Conservation (phyloP, 1,284 basidiomycete genomes). For the Ustilago bromivora region DNA sequence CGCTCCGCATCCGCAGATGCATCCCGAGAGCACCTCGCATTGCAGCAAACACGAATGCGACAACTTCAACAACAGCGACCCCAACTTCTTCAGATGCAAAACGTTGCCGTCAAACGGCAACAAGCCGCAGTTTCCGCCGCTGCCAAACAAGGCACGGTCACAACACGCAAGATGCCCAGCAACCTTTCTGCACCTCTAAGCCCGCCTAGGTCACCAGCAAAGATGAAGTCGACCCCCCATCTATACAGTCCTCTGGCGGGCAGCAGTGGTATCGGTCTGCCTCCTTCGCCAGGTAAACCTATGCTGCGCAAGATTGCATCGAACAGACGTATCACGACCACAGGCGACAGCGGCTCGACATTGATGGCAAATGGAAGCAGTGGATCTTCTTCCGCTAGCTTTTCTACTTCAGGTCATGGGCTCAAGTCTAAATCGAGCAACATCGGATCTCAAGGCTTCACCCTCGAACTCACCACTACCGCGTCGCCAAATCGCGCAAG, state of each 20-base stretch:
- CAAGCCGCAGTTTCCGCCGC: slow-evolving; percentile 3
- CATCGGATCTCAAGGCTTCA: slow-evolving; percentile 22
- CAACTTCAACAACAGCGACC: slow-evolving; percentile 43
- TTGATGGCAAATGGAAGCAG: slow-evolving; percentile 12
- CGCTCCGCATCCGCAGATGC: slow-evolving; percentile 39
- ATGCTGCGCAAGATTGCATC: slow-evolving; percentile 51
- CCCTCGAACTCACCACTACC: slow-evolving; percentile 40
- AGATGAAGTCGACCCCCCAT: slow-evolving; percentile 58
- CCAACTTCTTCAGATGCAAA: slow-evolving; percentile 37
- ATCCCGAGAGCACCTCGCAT: slow-evolving; percentile 24
- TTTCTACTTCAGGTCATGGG: slow-evolving; percentile 19
- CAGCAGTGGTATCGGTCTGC: slow-evolving; percentile 6
- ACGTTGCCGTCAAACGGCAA: slow-evolving; percentile 9
- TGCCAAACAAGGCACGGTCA: slow-evolving; percentile 14
- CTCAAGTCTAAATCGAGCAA: slow-evolving; percentile 20
- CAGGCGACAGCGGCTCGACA: neutral
- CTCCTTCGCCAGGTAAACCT: slow-evolving; percentile 26
- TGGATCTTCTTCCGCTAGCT: slow-evolving; percentile 24
- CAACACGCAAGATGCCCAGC: slow-evolving; percentile 32
- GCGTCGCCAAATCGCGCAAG: slow-evolving; percentile 37
- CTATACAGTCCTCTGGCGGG: slow-evolving; percentile 26
- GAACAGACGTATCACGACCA: slow-evolving; percentile 42
- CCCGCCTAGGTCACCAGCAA: slow-evolving; percentile 44
- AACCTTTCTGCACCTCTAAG: slow-evolving; percentile 33
- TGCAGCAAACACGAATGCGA: slow-evolving; percentile 36